Conservation (phyloP, 345 rosid species). For the Dimocarpus longan region DNA sequence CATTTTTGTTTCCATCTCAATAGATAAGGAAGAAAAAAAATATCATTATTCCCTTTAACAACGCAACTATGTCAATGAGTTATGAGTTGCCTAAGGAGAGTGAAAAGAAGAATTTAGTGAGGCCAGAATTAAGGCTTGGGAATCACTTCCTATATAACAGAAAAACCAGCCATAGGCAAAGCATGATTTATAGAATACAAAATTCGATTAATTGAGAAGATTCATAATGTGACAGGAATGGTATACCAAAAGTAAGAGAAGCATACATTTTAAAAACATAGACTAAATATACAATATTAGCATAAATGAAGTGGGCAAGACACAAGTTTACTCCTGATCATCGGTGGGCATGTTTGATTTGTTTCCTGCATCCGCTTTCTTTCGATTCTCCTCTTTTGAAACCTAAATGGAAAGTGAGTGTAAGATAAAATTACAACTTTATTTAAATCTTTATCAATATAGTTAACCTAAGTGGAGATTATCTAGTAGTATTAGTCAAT, state of each 20-base stretch:
- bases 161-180: too few species aligned
- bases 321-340: slow-evolving; percentile 23
- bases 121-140: too few species aligned
- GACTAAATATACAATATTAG: background rate
- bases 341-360: slow-evolving; percentile 1
- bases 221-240: background rate
- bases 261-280: background rate
- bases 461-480: background rate
- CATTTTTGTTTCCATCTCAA: too few species aligned
- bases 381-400: slow-evolving; percentile 8
- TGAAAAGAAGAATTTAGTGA: too few species aligned
- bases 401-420: slow-evolving; percentile 13
- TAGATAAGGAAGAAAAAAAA: too few species aligned
- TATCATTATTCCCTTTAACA: too few species aligned
- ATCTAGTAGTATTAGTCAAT: too few species aligned
- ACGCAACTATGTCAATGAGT: too few species aligned
- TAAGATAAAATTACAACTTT: background rate
- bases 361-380: slow-evolving; percentile 12
- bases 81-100: too few species aligned
- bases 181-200: too few species aligned
- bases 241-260: background rate
- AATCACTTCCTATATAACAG: too few species aligned
- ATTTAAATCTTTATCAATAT: background rate
- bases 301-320: background rate
- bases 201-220: too few species aligned